Percentiles rank a stretch among this genome's conserved stretches.
Evolutionary conservation across 78 protist species (phyloP).

Genomic region (Reticulomyxa filosa): DNA sequence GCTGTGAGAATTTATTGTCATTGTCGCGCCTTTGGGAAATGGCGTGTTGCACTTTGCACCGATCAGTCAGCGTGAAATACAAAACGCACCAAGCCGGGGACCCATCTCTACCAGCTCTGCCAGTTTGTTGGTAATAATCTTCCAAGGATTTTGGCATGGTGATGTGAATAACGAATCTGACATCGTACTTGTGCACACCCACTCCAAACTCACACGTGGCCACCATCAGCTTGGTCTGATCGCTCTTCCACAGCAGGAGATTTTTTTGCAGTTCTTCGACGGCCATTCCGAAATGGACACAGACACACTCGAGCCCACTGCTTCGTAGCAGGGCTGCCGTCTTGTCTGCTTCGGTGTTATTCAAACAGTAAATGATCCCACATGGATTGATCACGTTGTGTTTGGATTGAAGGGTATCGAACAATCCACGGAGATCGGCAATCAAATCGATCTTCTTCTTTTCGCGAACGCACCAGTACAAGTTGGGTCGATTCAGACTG

Average conservation of each 20-base stretch:
- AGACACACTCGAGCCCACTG: background rate
- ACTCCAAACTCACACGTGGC: conserved; percentile 20
- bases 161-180: conserved; percentile 16
- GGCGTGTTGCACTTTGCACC: background rate
- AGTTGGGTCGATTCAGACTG: conserved; percentile 14
- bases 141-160: conserved; percentile 20
- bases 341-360: conserved; percentile 3
- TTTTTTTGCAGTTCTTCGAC: background rate
- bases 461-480: background rate
- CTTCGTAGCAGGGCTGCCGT: background rate
- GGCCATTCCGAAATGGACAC: conserved; percentile 3
- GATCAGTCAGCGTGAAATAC: conserved; percentile 14
- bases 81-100: conserved; percentile 1
- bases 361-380: conserved; percentile 27
- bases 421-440: background rate
- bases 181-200: conserved; percentile 17
- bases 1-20: no score
- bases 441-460: background rate
- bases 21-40: background rate
- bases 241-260: conserved; percentile 7
- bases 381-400: no score
- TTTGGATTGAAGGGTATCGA: background rate
- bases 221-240: background rate
- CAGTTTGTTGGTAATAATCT: conserved; percentile 17
- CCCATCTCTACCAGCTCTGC: conserved; percentile 28